These are phyloP conservation scores for Pythium brassicae DNA, from an alignment of 352 stramenopile species.

Conservation along the genomic window DNA sequence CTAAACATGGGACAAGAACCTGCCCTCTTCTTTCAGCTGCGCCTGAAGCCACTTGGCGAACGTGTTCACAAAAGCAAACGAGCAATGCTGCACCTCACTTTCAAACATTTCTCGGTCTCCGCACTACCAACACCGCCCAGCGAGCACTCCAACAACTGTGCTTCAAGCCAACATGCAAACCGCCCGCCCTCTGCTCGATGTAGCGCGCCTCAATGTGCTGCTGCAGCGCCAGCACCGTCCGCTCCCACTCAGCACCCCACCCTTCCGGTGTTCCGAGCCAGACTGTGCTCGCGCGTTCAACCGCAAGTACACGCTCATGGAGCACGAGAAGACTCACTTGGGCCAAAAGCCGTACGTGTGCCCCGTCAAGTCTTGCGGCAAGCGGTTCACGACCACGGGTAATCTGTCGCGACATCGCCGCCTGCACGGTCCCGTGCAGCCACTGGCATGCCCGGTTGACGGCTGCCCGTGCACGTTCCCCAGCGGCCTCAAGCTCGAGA, in stretches of 20 bases:
- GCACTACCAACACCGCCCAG: too few species aligned
- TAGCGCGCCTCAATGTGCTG: not conserved
- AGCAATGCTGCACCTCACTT: not conserved
- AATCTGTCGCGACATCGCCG: constrained; percentile 62
- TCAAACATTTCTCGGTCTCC: not conserved
- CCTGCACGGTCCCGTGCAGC: constrained; percentile 45
- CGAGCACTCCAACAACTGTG: too few species aligned
- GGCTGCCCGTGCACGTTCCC: constrained; percentile 49
- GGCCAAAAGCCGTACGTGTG: constrained; percentile 39
- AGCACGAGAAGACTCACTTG: constrained; percentile 61
- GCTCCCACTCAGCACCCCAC: not conserved
- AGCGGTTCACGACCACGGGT: constrained; percentile 48
- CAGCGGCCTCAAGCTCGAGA: constrained; percentile 55
- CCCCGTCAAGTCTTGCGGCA: constrained; percentile 39
- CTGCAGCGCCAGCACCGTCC: not conserved
- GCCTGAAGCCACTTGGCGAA: too few species aligned
- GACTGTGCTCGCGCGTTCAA: constrained; percentile 28
- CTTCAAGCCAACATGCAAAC: not conserved
- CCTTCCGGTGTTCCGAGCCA: constrained; percentile 5
- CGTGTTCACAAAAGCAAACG: too few species aligned
- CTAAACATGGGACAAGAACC: too few species aligned
- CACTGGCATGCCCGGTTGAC: constrained; percentile 38
- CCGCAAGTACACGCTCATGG: constrained; percentile 48
- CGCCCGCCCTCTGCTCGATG: not conserved
- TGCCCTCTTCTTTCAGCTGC: too few species aligned